Percentiles rank a stretch among this genome's conserved stretches.
phyloP scores from a whole-genome alignment of 768 basidiomycete genomes.

The Leccinum truebloodii region DNA sequence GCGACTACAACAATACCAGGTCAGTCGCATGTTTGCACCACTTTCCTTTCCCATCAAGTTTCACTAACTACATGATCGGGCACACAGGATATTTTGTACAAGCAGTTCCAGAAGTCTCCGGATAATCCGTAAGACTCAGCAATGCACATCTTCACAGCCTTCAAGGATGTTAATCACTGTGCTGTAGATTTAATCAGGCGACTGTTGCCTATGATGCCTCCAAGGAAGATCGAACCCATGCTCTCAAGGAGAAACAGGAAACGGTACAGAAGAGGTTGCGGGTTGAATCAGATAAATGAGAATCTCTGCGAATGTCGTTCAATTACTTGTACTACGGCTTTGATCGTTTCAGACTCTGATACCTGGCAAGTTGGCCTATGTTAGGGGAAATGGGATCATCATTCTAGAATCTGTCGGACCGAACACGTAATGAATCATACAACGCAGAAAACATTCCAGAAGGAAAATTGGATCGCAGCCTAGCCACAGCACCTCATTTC shows the following conservation, averaged over 20 bases:
- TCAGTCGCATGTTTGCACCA: slow-evolving; percentile 28
- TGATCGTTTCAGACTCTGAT: slow-evolving; percentile 3
- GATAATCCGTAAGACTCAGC: slow-evolving; percentile 79
- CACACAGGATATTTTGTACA: slow-evolving; percentile 77
- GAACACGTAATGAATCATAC: slow-evolving; percentile 13
- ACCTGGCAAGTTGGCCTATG: slow-evolving; percentile 1
- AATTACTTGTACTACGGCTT: slow-evolving; percentile 2
- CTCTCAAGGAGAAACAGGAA: slow-evolving; percentile 66
- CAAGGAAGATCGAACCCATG: slow-evolving; percentile 83
- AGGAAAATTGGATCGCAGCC: slow-evolving; percentile 3
- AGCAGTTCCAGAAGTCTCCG: slow-evolving; percentile 95
- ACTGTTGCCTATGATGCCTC: slow-evolving; percentile 79
- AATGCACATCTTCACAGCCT: slow-evolving; percentile 7
- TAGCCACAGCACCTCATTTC: slow-evolving; percentile 16
- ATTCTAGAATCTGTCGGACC: slow-evolving; percentile 1
- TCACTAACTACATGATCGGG: slow-evolving; percentile 4
- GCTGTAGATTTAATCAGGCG: slow-evolving; percentile 77
- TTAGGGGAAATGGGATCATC: neutral
- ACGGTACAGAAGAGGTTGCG: slow-evolving; percentile 68
- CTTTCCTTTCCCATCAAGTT: slow-evolving; percentile 4
- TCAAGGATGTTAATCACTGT: slow-evolving; percentile 1
- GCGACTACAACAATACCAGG: slow-evolving; percentile 88
- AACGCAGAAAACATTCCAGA: slow-evolving; percentile 18
- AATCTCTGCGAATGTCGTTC: neutral
- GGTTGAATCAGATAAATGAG: slow-evolving; percentile 26